Evolutionary conservation across 2,329 filamentous ascomycete genomes (phyloP).

Genomic region (Bisporella sp.): DNA sequence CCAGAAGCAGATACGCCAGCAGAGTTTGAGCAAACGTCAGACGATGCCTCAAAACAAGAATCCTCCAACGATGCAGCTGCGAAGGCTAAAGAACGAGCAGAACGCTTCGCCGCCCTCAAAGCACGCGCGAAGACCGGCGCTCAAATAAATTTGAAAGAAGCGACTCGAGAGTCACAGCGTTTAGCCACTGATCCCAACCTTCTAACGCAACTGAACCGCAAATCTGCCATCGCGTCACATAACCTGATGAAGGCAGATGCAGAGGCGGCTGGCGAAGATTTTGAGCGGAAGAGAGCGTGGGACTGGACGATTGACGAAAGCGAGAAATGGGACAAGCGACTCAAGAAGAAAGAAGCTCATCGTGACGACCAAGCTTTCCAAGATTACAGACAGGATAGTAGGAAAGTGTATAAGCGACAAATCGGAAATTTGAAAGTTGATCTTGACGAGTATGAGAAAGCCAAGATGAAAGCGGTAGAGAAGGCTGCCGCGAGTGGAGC

Average conservation of each 20-base stretch:
- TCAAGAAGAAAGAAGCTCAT: constrained; percentile 77
- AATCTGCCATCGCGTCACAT: constrained; percentile 80
- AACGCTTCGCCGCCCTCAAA: constrained; percentile 82
- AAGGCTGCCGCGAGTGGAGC: constrained; percentile 77
- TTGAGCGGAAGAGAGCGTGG: constrained; percentile 96
- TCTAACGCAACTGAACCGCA: constrained; percentile 72
- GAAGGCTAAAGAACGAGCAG: constrained; percentile 60
- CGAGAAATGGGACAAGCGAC: constrained; percentile 85
- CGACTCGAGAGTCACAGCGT: constrained; percentile 74
- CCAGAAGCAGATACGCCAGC: constrained; percentile 1
- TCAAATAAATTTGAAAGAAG: constrained; percentile 74
- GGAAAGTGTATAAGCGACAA: constrained; percentile 92
- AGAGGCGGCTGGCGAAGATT: constrained; percentile 79
- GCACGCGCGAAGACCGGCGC: constrained; percentile 69
- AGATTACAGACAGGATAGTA: constrained; percentile 80
- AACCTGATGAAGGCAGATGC: constrained; percentile 91
- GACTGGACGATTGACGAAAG: constrained; percentile 96
- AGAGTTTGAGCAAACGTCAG: constrained; percentile 6
- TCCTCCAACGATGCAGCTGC: constrained; percentile 26
- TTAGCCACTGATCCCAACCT: constrained; percentile 70
- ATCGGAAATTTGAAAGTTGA: constrained; percentile 70
- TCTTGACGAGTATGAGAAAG: constrained; percentile 75
- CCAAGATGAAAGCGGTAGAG: constrained; percentile 80
- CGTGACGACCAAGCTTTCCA: constrained; percentile 84
- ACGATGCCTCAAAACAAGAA: not conserved